Percentiles rank a stretch among this genome's conserved stretches.
These are phyloP conservation scores for Sclerospora graminicola DNA, from an alignment of 352 stramenopile genomes.

Conservation along the genomic window DNA sequence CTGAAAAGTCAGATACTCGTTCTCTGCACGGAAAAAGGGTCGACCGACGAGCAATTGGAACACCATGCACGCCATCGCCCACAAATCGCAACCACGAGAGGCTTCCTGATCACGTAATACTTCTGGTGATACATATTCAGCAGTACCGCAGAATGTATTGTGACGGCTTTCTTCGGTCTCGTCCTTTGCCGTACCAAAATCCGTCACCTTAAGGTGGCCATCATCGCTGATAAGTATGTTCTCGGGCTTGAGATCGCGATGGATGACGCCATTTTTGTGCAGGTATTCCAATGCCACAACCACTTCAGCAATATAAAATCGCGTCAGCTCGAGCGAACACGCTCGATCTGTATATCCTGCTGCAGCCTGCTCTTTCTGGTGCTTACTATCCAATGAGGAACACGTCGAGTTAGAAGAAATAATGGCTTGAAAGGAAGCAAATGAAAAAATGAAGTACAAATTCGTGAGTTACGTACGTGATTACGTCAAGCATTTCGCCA, in stretches of 20 bases:
- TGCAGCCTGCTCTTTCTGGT: constrained; percentile 59
- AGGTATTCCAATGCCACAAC: constrained; percentile 91
- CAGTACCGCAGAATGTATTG: constrained; percentile 87
- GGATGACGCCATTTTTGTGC: constrained; percentile 90
- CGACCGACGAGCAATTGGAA: constrained; percentile 83
- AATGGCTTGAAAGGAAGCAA: neutral
- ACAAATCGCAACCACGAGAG: constrained; percentile 80
- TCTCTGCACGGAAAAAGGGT: constrained; percentile 82
- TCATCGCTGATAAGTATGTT: constrained; percentile 82
- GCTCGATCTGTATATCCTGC: constrained; percentile 47
- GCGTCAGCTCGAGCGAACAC: constrained; percentile 76
- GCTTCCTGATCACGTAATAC: constrained; percentile 80
- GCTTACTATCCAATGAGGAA: constrained; percentile 31
- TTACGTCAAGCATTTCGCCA: constrained; percentile 79
- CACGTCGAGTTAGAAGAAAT: neutral
- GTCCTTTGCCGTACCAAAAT: constrained; percentile 85
- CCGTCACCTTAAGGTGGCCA: constrained; percentile 85
- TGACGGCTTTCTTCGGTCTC: constrained; percentile 68
- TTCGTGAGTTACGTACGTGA: constrained; percentile 68
- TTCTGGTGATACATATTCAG: constrained; percentile 89
- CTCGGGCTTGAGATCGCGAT: constrained; percentile 92
- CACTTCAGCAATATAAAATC: constrained; percentile 92
- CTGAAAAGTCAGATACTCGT: constrained; percentile 88
- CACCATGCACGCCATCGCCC: constrained; percentile 87
- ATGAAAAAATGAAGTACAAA: neutral